phyloP scores from a whole-genome alignment of 2,329 filamentous ascomycete genomes.

The Pyrenochaeta sp. region DNA sequence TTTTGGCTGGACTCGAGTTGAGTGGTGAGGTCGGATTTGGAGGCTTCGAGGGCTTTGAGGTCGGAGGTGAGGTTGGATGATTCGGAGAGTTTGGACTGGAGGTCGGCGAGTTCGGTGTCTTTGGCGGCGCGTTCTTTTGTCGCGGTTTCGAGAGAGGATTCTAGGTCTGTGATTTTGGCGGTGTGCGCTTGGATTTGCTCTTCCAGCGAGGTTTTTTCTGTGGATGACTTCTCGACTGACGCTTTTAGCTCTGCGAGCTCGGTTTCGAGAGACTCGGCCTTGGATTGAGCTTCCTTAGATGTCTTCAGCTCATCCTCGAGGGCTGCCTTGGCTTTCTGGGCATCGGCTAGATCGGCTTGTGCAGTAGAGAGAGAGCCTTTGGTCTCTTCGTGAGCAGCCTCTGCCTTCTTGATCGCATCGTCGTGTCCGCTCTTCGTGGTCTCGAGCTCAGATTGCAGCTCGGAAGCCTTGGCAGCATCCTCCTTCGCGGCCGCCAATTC shows the following conservation, averaged over 20 bases:
- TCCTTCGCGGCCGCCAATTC: slow-evolving; percentile 14
- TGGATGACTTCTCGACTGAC: slow-evolving; percentile 27
- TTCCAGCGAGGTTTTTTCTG: slow-evolving; percentile 31
- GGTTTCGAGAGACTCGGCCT: slow-evolving; percentile 22
- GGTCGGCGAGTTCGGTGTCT: slow-evolving; percentile 24
- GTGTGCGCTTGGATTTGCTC: slow-evolving; percentile 36
- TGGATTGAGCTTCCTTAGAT: slow-evolving; percentile 24
- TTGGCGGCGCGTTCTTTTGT: slow-evolving; percentile 25
- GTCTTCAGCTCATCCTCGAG: slow-evolving; percentile 26
- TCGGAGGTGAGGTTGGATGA: slow-evolving; percentile 21
- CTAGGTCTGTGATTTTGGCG: slow-evolving; percentile 32
- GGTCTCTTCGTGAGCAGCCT: slow-evolving; percentile 22
- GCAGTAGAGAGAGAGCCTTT: slow-evolving; percentile 12
- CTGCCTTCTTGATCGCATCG: slow-evolving; percentile 10
- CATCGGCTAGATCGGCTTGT: slow-evolving; percentile 11
- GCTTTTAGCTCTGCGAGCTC: slow-evolving; percentile 35
- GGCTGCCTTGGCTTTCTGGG: slow-evolving; percentile 19
- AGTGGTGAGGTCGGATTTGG: slow-evolving; percentile 25
- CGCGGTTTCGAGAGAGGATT: slow-evolving; percentile 25
- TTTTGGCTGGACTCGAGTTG: slow-evolving; percentile 16
- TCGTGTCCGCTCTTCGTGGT: slow-evolving; percentile 8
- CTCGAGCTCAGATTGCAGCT: slow-evolving; percentile 14
- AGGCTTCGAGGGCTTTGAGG: slow-evolving; percentile 26
- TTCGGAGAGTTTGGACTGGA: slow-evolving; percentile 28
- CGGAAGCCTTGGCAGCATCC: slow-evolving; percentile 11